These are phyloP conservation scores for Dactylorhiza incarnata DNA, from an alignment of 106 monocot species.

Conservation along the genomic window DNA sequence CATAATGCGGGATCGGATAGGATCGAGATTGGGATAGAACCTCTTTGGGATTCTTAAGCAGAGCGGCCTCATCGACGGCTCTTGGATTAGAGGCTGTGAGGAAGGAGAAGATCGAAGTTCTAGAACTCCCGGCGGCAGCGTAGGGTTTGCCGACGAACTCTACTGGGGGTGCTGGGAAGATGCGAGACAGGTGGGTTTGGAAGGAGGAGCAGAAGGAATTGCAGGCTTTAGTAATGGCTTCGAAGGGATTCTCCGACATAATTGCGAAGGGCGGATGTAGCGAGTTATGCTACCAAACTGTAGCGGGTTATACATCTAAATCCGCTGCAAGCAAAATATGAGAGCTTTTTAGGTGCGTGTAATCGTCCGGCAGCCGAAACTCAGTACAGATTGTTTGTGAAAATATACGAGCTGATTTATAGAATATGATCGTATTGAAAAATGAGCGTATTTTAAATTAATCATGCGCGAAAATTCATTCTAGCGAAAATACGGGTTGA, in stretches of 20 bases:
- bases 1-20: not conserved
- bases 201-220: slow-evolving; percentile 27
- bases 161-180: slow-evolving; percentile 13
- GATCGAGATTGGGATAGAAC: not conserved
- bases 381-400: too few species aligned
- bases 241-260: slow-evolving; percentile 38
- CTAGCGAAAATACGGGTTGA: too few species aligned
- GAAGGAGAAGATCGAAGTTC: slow-evolving; percentile 7
- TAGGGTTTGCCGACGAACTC: slow-evolving; percentile 6
- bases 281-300: not conserved
- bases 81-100: slow-evolving; percentile 8
- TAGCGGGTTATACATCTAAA: too few species aligned
- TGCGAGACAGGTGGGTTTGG: slow-evolving; percentile 27
- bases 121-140: not conserved
- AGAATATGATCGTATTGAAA: too few species aligned
- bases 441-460: too few species aligned
- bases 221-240: slow-evolving; percentile 25
- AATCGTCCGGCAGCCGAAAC: too few species aligned
- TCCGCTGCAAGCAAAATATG: too few species aligned
- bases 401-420: too few species aligned
- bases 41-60: not conserved
- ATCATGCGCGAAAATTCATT: too few species aligned
- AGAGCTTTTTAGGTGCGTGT: too few species aligned
- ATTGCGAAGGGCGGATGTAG: not conserved
- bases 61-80: not conserved